Conservation (phyloP, 805 yeast genomes). For the Suhomyces faveliae region DNA sequence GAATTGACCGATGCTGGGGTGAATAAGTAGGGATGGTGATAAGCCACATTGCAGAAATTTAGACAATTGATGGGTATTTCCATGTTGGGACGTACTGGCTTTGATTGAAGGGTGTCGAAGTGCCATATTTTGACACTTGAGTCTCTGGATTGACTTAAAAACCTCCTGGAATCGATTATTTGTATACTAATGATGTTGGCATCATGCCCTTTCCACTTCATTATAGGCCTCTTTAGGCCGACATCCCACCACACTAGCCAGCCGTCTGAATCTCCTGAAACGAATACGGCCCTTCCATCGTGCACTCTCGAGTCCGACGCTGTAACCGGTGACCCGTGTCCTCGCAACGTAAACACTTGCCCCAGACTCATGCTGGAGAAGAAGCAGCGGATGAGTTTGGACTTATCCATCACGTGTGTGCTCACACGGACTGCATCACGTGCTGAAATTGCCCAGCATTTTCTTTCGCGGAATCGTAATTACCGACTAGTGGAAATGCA, state of each 20-base stretch:
- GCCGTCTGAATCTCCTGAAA: constrained; percentile 64
- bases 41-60: constrained; percentile 67
- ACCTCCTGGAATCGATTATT: constrained; percentile 15
- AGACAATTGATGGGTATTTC: constrained; percentile 70
- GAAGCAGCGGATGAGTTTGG: background rate
- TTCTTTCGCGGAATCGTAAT: background rate
- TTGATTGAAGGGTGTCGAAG: constrained; percentile 3
- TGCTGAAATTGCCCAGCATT: background rate
- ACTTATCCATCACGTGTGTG: background rate
- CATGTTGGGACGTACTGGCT: constrained; percentile 27
- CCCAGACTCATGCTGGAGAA: constrained; percentile 1
- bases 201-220: constrained; percentile 60
- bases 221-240: constrained; percentile 51
- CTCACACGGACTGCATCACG: background rate
- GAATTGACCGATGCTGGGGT: constrained; percentile 69
- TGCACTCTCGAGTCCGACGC: constrained; percentile 8
- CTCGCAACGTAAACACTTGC: constrained; percentile 20
- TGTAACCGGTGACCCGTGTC: constrained; percentile 19
- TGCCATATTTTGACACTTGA: constrained; percentile 12
- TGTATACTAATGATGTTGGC: constrained; percentile 49
- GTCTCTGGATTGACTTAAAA: constrained; percentile 13
- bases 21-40: constrained; percentile 33
- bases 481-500: background rate
- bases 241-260: constrained; percentile 66
- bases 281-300: constrained; percentile 22